phyloP scores from a whole-genome alignment of 768 basidiomycete species.

The Rhodosporidiobolus sp. region DNA sequence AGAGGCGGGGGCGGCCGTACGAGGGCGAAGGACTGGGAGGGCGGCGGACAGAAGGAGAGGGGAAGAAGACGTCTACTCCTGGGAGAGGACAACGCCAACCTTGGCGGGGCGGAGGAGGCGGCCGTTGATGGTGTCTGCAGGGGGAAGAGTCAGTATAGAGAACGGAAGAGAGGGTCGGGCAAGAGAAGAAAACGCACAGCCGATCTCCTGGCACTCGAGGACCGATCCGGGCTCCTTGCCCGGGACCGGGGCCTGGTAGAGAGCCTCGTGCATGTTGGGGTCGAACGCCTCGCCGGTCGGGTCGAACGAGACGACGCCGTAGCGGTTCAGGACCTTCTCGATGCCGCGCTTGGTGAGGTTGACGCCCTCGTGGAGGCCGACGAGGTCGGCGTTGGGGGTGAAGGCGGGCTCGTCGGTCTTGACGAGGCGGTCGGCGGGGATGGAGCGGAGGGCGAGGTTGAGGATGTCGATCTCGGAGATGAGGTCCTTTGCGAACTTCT shows the following conservation, averaged over 20 bases:
- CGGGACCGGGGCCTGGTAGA: conserved; percentile 86
- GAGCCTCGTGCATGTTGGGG: conserved; percentile 90
- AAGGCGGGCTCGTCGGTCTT: conserved; percentile 45
- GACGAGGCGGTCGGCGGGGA: conserved; percentile 54
- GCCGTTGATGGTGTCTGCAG: conserved; percentile 92
- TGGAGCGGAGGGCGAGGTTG: conserved; percentile 65
- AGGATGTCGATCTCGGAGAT: conserved; percentile 69
- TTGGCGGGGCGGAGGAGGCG: conserved; percentile 89
- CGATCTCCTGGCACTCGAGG: conserved; percentile 75
- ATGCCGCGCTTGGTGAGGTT: conserved; percentile 87
- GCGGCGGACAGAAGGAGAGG: not conserved
- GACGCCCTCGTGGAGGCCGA: conserved; percentile 71
- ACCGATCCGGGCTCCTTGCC: conserved; percentile 84
- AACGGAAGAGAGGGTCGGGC: not conserved
- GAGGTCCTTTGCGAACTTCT: conserved; percentile 67
- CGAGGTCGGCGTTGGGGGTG: conserved; percentile 42
- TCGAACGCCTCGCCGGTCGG: conserved; percentile 90
- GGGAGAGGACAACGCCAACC: conserved; percentile 80
- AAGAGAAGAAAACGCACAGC: conserved; percentile 26
- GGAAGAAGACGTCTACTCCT: conserved; percentile 17
- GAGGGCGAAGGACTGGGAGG: not conserved
- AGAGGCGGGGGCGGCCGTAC: no score
- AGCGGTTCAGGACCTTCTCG: conserved; percentile 82
- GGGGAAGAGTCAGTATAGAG: conserved; percentile 35
- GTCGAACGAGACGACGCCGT: conserved; percentile 87